A percentile compares a stretch with the other conserved stretches of the same genome.
Conservation (phyloP, 495 filamentous ascomycete species). For the Hypoxylon lienhwacheense region DNA sequence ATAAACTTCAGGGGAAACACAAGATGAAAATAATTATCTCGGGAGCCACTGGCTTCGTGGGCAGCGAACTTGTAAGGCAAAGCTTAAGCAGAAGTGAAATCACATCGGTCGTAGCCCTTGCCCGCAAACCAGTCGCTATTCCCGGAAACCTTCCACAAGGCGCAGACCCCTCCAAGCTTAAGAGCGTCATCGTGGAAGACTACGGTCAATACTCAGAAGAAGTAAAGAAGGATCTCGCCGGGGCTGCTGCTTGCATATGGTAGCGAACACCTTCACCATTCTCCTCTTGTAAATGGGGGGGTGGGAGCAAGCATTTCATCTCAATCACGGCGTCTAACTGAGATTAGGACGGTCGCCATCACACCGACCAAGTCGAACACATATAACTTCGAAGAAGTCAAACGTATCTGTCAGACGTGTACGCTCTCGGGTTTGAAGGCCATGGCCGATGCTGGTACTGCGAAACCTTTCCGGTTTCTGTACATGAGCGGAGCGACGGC, state of each 20-base stretch:
- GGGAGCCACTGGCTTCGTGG: constrained; percentile 54
- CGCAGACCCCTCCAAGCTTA: constrained; percentile 43
- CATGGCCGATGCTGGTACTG: constrained; percentile 37
- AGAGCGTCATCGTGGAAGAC: constrained; percentile 43
- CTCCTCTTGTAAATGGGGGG: background rate
- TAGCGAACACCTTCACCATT: constrained; percentile 21
- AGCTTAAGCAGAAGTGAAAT: constrained; percentile 43
- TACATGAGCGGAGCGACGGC: constrained; percentile 49
- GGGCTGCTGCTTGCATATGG: constrained; percentile 57
- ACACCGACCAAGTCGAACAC: constrained; percentile 43
- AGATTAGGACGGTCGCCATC: constrained; percentile 47
- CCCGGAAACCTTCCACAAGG: constrained; percentile 24
- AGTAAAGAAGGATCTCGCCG: constrained; percentile 45
- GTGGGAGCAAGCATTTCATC: constrained; percentile 12
- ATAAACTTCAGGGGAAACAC: no score
- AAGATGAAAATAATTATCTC: constrained; percentile 58
- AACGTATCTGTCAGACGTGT: constrained; percentile 48
- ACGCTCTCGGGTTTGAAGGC: constrained; percentile 45
- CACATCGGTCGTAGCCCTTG: constrained; percentile 47
- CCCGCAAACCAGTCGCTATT: constrained; percentile 41
- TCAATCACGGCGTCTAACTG: constrained; percentile 4
- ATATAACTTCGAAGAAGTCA: constrained; percentile 46
- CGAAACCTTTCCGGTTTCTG: constrained; percentile 50
- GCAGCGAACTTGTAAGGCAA: constrained; percentile 50
- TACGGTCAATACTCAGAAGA: constrained; percentile 47